Evolutionary conservation across 177 flowering plant species (phyloP).

Genomic region (Vitis hybrid): DNA sequence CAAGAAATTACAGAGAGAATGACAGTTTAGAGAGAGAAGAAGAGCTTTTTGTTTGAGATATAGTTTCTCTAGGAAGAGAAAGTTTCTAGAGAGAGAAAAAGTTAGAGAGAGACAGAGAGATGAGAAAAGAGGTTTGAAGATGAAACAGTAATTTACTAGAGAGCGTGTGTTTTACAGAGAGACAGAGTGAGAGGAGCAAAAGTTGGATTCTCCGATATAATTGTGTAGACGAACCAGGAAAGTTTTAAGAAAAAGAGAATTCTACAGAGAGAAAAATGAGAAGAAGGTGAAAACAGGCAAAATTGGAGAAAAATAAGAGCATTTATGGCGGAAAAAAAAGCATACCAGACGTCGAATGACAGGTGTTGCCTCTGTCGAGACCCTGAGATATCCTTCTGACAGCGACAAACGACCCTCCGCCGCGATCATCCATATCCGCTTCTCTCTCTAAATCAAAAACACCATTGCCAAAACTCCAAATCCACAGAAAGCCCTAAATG

Average conservation of each 20-base stretch:
- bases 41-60: background rate
- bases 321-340: background rate
- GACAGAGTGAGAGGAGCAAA: background rate
- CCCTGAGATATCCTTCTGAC: constrained; percentile 89
- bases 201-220: too few relatives aligned
- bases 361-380: constrained; percentile 60
- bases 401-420: constrained; percentile 79
- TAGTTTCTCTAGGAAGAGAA: background rate
- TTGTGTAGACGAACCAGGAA: too few relatives aligned
- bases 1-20: background rate
- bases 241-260: too few relatives aligned
- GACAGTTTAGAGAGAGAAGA: background rate
- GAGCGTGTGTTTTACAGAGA: background rate
- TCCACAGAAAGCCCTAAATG: constrained; percentile 15
- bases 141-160: background rate
- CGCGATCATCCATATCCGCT: constrained; percentile 65
- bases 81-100: background rate
- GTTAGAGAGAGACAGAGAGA: constrained; percentile 2
- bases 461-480: constrained; percentile 12
- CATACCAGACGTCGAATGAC: constrained; percentile 78
- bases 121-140: background rate
- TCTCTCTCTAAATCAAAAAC: constrained; percentile 1
- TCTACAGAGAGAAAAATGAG: too few relatives aligned
- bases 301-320: too few relatives aligned
- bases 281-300: too few relatives aligned